Base-by-base conservation (phyloP, 1,284 basidiomycete genomes). In the Fomitopsis palustris region DNA sequence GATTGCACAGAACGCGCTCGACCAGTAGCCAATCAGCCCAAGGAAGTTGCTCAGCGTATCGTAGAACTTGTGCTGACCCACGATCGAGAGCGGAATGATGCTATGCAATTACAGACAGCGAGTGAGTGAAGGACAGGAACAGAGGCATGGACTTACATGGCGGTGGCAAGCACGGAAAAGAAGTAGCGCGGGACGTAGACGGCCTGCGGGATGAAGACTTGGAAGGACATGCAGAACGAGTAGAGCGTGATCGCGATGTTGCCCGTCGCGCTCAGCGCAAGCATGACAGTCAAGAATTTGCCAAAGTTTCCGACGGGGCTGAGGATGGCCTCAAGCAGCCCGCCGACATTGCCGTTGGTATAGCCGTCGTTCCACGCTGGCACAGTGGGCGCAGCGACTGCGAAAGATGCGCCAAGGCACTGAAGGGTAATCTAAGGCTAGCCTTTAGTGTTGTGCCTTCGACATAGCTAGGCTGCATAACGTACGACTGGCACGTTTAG, bases 211-310 rank as follows among this genome's bases (percentile, higher is more conserved):
- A 93, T 73, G 65, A 90, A 83, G 6, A 93, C 81, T 70, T 95
- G 93, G 61, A 93, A 81, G 66, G 85, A 90, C 59, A 96, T 79
- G n/a, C 90, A 87, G 60, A 92, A 85, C 49, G 88, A 91, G 72
- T 96, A 96, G 65, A 94, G 86, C 12, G 88, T 92, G 4, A 87
- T 85, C 4, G 92, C 90, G 58, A 94, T 91, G 75, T 96, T 97
- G 3, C 86, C 92, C 2, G 86, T 85, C 33, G 93, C 90, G 57
- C 88, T 92, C 29, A 96, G 76, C 54, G 88, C 88, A 58, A 95
- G 78, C 54, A 91, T 75, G n/a, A 96, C 91, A 14, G 90, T 92
- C 57, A 96, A 78, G 76, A 97, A 93, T 69, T 92, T 89, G 2
- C 93, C 92, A 69, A 95, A 95, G 39, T 86, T 84, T 25, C 84